Percentiles rank a stretch among this genome's conserved stretches.
phyloP scores from a whole-genome alignment of 2,329 filamentous ascomycete genomes.

The Lachnellula hyalina region DNA sequence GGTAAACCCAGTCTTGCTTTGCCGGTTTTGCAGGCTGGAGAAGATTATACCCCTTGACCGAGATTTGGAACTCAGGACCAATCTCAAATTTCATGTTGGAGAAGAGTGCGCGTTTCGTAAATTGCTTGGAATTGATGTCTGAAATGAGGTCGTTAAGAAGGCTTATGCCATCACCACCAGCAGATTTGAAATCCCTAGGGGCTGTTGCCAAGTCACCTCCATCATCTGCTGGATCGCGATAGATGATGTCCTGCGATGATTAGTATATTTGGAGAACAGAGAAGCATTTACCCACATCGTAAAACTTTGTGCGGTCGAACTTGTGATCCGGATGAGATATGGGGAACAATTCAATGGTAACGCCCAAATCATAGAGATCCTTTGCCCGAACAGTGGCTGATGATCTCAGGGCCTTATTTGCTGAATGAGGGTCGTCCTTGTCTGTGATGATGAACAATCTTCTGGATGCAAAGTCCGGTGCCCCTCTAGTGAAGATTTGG shows the following conservation, averaged over 20 bases:
- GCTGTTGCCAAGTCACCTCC: constrained; percentile 59
- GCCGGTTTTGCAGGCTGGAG: constrained; percentile 78
- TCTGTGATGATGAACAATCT: constrained; percentile 95
- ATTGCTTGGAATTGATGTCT: constrained; percentile 86
- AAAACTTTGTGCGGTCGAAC: constrained; percentile 84
- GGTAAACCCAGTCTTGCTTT: constrained; percentile 80
- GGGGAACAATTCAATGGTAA: constrained; percentile 88
- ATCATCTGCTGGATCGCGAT: constrained; percentile 67
- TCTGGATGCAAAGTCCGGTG: constrained; percentile 87
- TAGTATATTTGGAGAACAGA: constrained; percentile 10
- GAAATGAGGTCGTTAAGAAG: constrained; percentile 76
- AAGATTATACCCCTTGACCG: constrained; percentile 88
- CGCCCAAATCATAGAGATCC: constrained; percentile 89
- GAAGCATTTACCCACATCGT: constrained; percentile 61
- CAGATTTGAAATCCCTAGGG: constrained; percentile 52
- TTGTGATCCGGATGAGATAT: constrained; percentile 65
- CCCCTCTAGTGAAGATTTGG: constrained; percentile 91
- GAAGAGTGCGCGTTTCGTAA: constrained; percentile 79
- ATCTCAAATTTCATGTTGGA: constrained; percentile 83
- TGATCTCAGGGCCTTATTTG: constrained; percentile 66
- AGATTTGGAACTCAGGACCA: constrained; percentile 76
- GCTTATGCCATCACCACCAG: constrained; percentile 68
- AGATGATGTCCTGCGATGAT: constrained; percentile 72
- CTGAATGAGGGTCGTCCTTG: constrained; percentile 76
- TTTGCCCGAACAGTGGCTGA: constrained; percentile 83